Conservation (phyloP, 805 yeast species). For the Wickerhamomyces xylosicus region DNA sequence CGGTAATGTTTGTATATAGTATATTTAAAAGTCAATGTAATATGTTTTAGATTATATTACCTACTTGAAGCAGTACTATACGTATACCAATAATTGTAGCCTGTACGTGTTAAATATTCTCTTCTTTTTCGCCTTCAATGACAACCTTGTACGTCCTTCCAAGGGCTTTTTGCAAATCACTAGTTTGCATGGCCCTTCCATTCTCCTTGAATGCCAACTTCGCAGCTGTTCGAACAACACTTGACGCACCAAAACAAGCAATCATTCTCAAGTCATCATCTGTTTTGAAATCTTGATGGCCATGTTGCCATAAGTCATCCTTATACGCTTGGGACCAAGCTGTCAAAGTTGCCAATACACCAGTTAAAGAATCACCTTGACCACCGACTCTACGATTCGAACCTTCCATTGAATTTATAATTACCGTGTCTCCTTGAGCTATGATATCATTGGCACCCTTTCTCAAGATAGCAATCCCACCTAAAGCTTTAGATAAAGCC, state of each 20-base stretch:
- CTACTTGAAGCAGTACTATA: too few species aligned
- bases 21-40: too few species aligned
- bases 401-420: constrained; percentile 44
- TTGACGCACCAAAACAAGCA: constrained; percentile 65
- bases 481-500: constrained; percentile 37
- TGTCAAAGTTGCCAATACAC: constrained; percentile 70
- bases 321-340: constrained; percentile 72
- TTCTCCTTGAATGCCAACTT: constrained; percentile 49
- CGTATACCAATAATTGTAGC: too few species aligned
- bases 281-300: constrained; percentile 15
- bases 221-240: constrained; percentile 58
- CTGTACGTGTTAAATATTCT: too few species aligned
- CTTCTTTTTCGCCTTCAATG: constrained; percentile 10
- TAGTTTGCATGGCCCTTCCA: constrained; percentile 78
- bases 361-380: constrained; percentile 90
- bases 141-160: constrained; percentile 41
- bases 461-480: constrained; percentile 52
- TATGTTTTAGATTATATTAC: too few species aligned
- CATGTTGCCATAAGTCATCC: constrained; percentile 45
- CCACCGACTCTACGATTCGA: constrained; percentile 85
- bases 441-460: constrained; percentile 68
- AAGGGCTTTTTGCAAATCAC: constrained; percentile 63
- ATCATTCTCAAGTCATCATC: constrained; percentile 28
- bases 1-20: too few species aligned
- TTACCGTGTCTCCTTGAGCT: constrained; percentile 33